phyloP scores from a whole-genome alignment of 805 yeast species.

The Cyberlindnera misumaiensis region DNA sequence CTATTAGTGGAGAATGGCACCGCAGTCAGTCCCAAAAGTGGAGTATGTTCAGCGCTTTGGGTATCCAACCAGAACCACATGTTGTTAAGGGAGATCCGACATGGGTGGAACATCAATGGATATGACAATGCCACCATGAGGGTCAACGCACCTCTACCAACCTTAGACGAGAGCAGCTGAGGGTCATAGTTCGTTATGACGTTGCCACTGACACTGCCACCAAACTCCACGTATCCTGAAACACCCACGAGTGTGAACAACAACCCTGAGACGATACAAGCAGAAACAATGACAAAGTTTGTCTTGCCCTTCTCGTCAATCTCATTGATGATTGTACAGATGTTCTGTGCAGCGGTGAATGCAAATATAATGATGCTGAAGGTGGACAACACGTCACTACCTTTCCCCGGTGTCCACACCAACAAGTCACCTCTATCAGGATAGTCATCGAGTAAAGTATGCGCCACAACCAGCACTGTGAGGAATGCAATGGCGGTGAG shows the following conservation, averaged over 20 bases:
- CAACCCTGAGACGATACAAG: constrained; percentile 47
- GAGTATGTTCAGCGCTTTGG: constrained; percentile 5
- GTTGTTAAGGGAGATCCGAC: constrained; percentile 67
- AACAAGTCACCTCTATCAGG: constrained; percentile 36
- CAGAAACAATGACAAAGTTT: constrained; percentile 40
- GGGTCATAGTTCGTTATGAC: constrained; percentile 61
- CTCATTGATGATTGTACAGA: constrained; percentile 72
- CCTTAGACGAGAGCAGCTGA: constrained; percentile 37
- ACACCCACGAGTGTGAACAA: constrained; percentile 62
- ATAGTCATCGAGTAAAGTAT: constrained; percentile 41
- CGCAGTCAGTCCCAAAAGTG: constrained; percentile 9
- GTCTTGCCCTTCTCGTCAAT: constrained; percentile 45
- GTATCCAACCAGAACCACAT: constrained; percentile 42
- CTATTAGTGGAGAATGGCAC: constrained; percentile 38
- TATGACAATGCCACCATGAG: constrained; percentile 70
- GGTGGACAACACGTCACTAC: constrained; percentile 46
- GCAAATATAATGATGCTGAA: constrained; percentile 76
- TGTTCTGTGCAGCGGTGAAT: constrained; percentile 75
- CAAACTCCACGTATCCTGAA: constrained; percentile 68
- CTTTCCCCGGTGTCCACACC: constrained; percentile 35
- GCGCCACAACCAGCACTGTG: constrained; percentile 45
- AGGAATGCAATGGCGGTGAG: constrained; percentile 60
- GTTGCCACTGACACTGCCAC: constrained; percentile 58
- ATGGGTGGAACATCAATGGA: constrained; percentile 79
- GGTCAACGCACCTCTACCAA: constrained; percentile 58